Evolutionary conservation across 331 rosid genomes (phyloP).

Genomic region (Quercus lobata): DNA sequence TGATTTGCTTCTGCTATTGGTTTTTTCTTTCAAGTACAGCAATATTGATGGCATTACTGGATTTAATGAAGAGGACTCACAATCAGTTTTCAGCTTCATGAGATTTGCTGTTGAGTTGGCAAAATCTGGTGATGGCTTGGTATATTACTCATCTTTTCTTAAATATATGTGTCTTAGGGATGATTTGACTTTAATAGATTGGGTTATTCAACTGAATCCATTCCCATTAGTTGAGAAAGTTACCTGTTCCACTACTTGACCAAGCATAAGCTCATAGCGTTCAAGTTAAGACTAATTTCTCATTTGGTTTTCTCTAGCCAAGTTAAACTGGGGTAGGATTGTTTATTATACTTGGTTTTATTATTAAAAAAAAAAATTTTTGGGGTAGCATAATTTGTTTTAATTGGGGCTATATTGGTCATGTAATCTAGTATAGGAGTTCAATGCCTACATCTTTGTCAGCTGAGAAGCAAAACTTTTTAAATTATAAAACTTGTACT

Average conservation of each 20-base stretch:
- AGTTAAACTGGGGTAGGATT: neutral
- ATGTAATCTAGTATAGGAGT: neutral
- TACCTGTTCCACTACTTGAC: neutral
- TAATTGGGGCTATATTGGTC: neutral
- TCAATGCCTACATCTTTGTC: neutral
- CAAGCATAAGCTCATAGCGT: conserved; percentile 1
- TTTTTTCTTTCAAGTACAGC: conserved; percentile 43
- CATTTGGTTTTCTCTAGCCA: neutral
- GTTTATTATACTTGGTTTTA: neutral
- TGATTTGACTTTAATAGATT: neutral
- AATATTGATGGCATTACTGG: conserved; percentile 85
- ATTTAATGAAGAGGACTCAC: conserved; percentile 57
- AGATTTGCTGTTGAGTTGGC: conserved; percentile 65
- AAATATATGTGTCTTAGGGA: neutral
- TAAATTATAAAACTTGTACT: neutral
- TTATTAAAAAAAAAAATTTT: too few species aligned
- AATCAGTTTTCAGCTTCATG: conserved; percentile 58
- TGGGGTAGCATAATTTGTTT: neutral
- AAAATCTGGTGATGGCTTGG: conserved; percentile 46
- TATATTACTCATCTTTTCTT: conserved; percentile 17
- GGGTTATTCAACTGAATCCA: conserved; percentile 2
- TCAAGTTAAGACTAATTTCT: neutral
- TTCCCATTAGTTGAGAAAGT: neutral
- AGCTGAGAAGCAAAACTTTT: neutral
- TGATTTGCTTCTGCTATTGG: conserved; percentile 11